phyloP scores from a whole-genome alignment of 2,329 filamentous ascomycete genomes.

The Aspergillus sp. region DNA sequence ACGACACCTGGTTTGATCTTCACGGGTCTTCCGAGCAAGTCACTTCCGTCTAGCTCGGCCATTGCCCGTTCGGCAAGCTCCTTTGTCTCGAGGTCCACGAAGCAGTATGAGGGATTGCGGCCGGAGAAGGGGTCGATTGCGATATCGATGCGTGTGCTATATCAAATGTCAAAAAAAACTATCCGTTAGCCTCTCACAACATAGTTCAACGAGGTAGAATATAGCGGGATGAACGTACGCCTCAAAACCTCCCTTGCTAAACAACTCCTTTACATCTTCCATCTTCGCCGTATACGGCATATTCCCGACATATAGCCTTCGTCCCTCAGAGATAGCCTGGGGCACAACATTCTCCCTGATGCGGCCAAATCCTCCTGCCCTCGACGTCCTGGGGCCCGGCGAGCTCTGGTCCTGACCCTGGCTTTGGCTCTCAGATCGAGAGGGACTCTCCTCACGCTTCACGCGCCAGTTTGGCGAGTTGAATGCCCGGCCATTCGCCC shows the following conservation, averaged over 20 bases:
- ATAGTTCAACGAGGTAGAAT: neutral
- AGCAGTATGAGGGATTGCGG: slow-evolving; percentile 73
- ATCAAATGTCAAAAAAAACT: neutral
- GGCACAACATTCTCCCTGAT: slow-evolving; percentile 29
- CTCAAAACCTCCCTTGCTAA: slow-evolving; percentile 40
- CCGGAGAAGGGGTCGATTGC: slow-evolving; percentile 67
- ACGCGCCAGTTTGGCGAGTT: slow-evolving; percentile 44
- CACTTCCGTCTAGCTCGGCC: slow-evolving; percentile 53
- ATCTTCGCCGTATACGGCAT: slow-evolving; percentile 55
- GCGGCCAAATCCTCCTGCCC: slow-evolving; percentile 29
- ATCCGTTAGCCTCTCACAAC: neutral
- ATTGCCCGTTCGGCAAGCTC: slow-evolving; percentile 61
- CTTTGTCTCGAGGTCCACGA: slow-evolving; percentile 63
- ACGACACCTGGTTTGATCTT: slow-evolving; percentile 66
- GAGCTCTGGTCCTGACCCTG: slow-evolving; percentile 29
- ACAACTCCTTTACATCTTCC: slow-evolving; percentile 51
- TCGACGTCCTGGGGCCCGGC: slow-evolving; percentile 18
- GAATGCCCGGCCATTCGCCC: slow-evolving; percentile 39
- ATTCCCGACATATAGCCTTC: slow-evolving; percentile 56
- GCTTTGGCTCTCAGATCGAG: slow-evolving; percentile 24
- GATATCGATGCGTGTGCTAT: slow-evolving; percentile 63
- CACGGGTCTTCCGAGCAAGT: slow-evolving; percentile 59
- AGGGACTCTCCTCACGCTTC: slow-evolving; percentile 38
- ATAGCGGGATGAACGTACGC: slow-evolving; percentile 28
- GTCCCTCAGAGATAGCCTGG: slow-evolving; percentile 41